Evolutionary conservation across 2,329 filamentous ascomycete species (phyloP).

Genomic region (Calonectria pseudoturangicola): DNA sequence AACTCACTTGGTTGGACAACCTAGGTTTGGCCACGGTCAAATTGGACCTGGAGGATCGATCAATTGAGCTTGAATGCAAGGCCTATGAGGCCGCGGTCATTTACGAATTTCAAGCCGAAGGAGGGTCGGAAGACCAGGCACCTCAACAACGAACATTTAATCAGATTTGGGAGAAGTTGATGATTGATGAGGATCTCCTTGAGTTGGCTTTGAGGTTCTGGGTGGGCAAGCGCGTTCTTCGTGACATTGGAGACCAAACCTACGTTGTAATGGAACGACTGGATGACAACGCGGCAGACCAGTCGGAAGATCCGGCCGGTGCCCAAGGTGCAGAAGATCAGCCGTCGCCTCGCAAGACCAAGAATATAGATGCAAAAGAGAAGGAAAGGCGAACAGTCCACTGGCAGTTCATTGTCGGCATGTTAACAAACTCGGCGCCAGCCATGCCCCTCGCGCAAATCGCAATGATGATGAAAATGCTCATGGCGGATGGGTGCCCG

Average conservation of each 20-base stretch:
- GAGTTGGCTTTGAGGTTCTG: slow-evolving; percentile 81
- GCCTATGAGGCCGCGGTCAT: slow-evolving; percentile 94
- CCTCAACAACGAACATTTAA: slow-evolving; percentile 68
- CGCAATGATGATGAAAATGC: slow-evolving; percentile 95
- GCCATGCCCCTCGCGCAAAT: slow-evolving; percentile 89
- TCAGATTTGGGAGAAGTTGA: slow-evolving; percentile 74
- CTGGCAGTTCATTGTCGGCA: slow-evolving; percentile 93
- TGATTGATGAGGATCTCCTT: slow-evolving; percentile 85
- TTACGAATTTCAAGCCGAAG: slow-evolving; percentile 81
- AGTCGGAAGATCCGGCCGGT: slow-evolving; percentile 58
- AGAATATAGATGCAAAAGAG: slow-evolving; percentile 78
- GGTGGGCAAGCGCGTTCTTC: slow-evolving; percentile 80
- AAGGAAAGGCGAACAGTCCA: slow-evolving; percentile 80
- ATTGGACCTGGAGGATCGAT: slow-evolving; percentile 88
- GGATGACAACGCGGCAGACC: slow-evolving; percentile 58
- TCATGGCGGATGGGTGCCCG: slow-evolving; percentile 89
- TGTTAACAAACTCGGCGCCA: slow-evolving; percentile 92
- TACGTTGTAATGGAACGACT: slow-evolving; percentile 82
- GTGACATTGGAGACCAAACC: slow-evolving; percentile 70
- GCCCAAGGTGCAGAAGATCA: slow-evolving; percentile 53
- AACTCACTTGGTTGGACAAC: slow-evolving; percentile 90
- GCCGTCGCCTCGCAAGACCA: slow-evolving; percentile 70
- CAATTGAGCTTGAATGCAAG: slow-evolving; percentile 81
- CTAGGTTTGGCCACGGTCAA: slow-evolving; percentile 88
- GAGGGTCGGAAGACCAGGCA: slow-evolving; percentile 58